Evolutionary conservation across 345 rosid species (phyloP).

Genomic region (Physaria fendleri): DNA sequence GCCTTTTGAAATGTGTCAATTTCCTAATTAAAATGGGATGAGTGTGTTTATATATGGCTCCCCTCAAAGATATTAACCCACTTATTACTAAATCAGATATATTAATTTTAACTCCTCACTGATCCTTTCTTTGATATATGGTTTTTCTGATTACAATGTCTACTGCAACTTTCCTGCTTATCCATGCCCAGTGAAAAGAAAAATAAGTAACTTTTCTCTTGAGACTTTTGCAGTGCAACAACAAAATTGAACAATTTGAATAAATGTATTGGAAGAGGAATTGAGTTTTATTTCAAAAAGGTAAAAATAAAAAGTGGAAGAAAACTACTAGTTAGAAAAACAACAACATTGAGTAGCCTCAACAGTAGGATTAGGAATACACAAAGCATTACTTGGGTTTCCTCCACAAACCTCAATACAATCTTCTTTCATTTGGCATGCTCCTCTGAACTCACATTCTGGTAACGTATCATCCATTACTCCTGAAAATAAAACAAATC

Average conservation of each 20-base stretch:
- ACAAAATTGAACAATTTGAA: neutral
- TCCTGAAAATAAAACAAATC: too few species aligned
- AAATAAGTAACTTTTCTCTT: too few species aligned
- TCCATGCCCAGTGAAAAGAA: too few species aligned
- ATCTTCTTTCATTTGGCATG: conserved; percentile 7
- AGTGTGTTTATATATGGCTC: too few species aligned
- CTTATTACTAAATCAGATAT: neutral
- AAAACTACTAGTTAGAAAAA: conserved; percentile 12
- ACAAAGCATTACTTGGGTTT: conserved; percentile 11
- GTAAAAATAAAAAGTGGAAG: too few species aligned
- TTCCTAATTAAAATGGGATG: neutral
- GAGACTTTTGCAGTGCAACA: neutral
- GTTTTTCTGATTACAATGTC: neutral
- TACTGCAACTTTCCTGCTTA: neutral
- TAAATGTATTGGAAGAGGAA: neutral
- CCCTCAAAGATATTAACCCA: neutral
- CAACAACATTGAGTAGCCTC: conserved; percentile 20
- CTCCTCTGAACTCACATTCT: conserved; percentile 21
- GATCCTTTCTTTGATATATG: too few species aligned
- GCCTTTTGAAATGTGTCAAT: neutral
- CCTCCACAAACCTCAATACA: conserved; percentile 17
- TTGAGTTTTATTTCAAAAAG: neutral
- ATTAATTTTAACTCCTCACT: neutral
- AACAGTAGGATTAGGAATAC: conserved; percentile 17
- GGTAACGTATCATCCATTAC: conserved; percentile 9